Base-by-base conservation (phyloP, 179 eudicot genomes). In the Vitellaria paradoxa region DNA sequence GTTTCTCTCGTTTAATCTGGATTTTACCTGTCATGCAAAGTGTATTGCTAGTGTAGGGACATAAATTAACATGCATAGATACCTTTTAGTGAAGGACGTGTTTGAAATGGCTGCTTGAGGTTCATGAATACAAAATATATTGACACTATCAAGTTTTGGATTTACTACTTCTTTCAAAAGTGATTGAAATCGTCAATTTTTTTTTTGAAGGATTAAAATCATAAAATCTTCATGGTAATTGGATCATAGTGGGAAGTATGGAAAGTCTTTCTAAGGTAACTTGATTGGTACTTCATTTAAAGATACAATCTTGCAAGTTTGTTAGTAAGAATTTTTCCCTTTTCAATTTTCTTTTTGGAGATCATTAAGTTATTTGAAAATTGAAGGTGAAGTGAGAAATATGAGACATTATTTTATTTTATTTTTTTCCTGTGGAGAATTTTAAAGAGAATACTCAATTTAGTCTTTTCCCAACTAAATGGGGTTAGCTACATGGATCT, bases 1-100 rank as follows among this genome's bases (percentile, higher is more conserved):
- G 65, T 73, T 75, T 73, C 53, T 70, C 26, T 79, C 77, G 24
- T 68, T 65, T 60, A 30, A 68, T 14, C 13, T 40, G 73, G 42
- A 7, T 77, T 42, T 8, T 0, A 40, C 5, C 15, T 30, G 2
- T 23, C 21, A 0, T 42, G 6, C n/a, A 42, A 3, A 52, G 37
- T 45, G 66, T 37, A 50, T n/a, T 64, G 26, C 70, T 30, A 69
- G 21, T 63, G 63, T 45, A 73, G 26, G 18, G 17, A 24, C 55
- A 13, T 24, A 40, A 42, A 12, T 11, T 21, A 74, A 62, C 67
- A 21, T 61, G 20, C 45, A 74, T 13, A 42, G 42, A 60, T 20
- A 45, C 20, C 26, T 42, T 3, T 8, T n/a, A 42, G 23, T 42
- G 50, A 66, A 46, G 9, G 18, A 68, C 30, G 2, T 24, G 65